Evolutionary conservation across 768 basidiomycete genomes (phyloP).

Genomic region (Daedaleopsis sinensis): DNA sequence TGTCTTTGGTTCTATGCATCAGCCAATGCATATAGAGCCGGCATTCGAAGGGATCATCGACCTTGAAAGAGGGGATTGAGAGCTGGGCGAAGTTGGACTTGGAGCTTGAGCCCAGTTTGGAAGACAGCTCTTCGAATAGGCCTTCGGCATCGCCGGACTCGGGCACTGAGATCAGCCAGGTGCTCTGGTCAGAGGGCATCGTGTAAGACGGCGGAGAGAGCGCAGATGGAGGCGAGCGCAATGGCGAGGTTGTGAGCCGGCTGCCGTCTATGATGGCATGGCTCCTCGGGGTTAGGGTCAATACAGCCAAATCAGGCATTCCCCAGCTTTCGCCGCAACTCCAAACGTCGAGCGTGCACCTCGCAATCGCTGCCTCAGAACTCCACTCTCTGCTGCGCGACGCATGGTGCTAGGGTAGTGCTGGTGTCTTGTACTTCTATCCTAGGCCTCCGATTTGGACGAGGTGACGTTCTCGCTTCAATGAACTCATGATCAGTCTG

Average conservation of each 20-base stretch:
- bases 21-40: not conserved
- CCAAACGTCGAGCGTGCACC: too few species aligned
- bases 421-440: too few species aligned
- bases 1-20: slow-evolving; percentile 52
- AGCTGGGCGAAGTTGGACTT: slow-evolving; percentile 66
- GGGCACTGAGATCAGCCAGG: slow-evolving; percentile 90
- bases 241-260: slow-evolving; percentile 7
- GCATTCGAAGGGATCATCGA: slow-evolving; percentile 34
- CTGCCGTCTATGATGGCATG: slow-evolving; percentile 5
- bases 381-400: too few species aligned
- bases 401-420: too few species aligned
- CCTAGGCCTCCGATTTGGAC: too few species aligned
- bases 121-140: slow-evolving; percentile 61
- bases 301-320: not conserved
- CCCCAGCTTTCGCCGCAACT: too few species aligned
- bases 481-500: too few species aligned
- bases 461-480: not conserved
- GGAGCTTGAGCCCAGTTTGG: slow-evolving; percentile 63
- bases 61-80: slow-evolving; percentile 89
- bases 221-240: slow-evolving; percentile 4
- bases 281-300: slow-evolving; percentile 14
- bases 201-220: not conserved
- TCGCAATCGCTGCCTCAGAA: too few species aligned
- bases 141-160: slow-evolving; percentile 85
- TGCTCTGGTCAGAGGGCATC: slow-evolving; percentile 96